Evolutionary conservation across 495 filamentous ascomycete genomes (phyloP).

Genomic region (Aspergillus saccharolyticus): DNA sequence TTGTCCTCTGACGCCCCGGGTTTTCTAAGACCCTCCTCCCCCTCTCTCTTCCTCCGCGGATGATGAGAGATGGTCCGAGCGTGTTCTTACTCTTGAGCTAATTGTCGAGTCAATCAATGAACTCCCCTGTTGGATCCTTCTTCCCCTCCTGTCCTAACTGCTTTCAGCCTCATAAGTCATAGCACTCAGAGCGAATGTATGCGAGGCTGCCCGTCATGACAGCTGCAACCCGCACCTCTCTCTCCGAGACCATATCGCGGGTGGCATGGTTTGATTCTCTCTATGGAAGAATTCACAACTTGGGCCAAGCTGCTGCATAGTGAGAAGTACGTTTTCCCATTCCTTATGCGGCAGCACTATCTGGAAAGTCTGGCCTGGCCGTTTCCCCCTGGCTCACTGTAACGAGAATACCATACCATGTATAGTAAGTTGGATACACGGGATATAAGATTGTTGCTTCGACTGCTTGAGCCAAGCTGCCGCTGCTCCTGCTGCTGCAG

Average conservation of each 20-base stretch:
- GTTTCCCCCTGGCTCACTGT: not conserved
- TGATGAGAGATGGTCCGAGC: not conserved
- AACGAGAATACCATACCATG: conserved; percentile 3
- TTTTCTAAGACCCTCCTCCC: not conserved
- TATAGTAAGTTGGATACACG: conserved; percentile 4
- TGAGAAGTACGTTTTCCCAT: not conserved
- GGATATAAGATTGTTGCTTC: not conserved
- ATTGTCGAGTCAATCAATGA: not conserved
- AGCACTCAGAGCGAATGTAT: not conserved
- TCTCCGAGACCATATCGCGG: not conserved
- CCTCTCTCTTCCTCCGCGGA: not conserved
- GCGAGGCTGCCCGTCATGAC: conserved; percentile 6
- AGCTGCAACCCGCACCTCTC: conserved; percentile 1
- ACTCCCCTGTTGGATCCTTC: no score
- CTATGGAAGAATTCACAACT: conserved; percentile 1
- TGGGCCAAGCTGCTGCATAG: not conserved
- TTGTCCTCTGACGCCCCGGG: not conserved
- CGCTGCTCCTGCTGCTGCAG: no score
- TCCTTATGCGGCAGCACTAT: no score
- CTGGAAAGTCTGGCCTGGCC: not conserved
- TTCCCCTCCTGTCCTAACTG: not conserved
- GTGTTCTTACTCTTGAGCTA: not conserved
- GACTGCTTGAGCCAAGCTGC: not conserved
- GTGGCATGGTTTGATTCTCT: conserved; percentile 1
- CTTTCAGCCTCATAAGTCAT: no score